These are phyloP conservation scores for Thermothielavioides terrestris DNA, from an alignment of 495 filamentous ascomycete species.

Conservation along the genomic window DNA sequence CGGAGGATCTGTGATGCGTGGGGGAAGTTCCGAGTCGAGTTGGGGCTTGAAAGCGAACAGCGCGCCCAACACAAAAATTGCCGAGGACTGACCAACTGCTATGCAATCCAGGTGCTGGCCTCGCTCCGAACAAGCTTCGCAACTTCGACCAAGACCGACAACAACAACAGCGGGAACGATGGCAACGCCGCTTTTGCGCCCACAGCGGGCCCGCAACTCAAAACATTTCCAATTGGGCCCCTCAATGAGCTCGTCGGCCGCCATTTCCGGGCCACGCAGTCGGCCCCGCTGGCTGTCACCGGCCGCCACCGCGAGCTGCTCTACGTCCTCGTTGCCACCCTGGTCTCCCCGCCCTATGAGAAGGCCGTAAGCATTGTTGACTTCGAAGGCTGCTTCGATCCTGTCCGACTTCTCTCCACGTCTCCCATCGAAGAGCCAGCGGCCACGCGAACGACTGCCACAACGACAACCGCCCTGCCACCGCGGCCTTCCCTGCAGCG, in stretches of 20 bases:
- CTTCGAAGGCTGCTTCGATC: constrained; percentile 57
- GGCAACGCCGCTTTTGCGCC: not conserved
- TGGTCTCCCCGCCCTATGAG: constrained; percentile 46
- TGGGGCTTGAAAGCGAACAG: constrained; percentile 2
- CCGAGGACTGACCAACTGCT: constrained; percentile 1
- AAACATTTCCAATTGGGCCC: constrained; percentile 31
- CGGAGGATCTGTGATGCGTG: not conserved
- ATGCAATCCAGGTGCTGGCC: constrained; percentile 30
- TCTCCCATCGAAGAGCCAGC: not conserved
- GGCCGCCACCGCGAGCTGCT: constrained; percentile 58
- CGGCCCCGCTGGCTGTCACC: constrained; percentile 34
- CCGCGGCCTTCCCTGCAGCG: not conserved
- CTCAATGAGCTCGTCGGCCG: constrained; percentile 34
- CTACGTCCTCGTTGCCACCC: constrained; percentile 50
- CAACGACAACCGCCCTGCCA: not conserved
- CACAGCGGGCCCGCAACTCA: constrained; percentile 5
- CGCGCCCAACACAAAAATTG: not conserved
- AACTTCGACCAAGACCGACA: not conserved
- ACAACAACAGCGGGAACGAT: not conserved
- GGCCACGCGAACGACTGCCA: not conserved
- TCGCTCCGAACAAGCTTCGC: constrained; percentile 39
- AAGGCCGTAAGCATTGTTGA: constrained; percentile 64
- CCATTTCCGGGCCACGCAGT: constrained; percentile 30
- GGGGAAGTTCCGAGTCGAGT: too few species aligned
- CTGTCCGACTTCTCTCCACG: constrained; percentile 41